Evolutionary conservation across 139 green algal genomes (phyloP), one percentile per base, ranked within the genome.

Genomic region (Penium margaritaceum): DNA sequence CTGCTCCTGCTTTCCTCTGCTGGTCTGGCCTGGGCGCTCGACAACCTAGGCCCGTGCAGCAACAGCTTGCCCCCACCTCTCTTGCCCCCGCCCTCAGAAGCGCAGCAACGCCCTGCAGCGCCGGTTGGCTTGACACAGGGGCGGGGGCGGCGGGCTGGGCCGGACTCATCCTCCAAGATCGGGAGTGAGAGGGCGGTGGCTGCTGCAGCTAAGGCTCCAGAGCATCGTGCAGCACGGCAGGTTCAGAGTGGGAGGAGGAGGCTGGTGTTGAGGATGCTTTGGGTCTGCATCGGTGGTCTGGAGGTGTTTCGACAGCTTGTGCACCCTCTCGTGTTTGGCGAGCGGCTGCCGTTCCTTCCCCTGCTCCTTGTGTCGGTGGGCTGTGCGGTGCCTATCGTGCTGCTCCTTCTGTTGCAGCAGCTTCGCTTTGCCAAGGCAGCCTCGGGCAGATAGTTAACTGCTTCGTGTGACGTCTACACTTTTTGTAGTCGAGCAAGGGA

Each of bases 311-410:
- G 72, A 66, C 64, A 30, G 17, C 27, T 84, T 5, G 32, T 85
- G 24, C 88, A 94, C 63, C 67, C 39, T 1, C 0, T 70, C 0
- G 19, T 92, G 32, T 61, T 88, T 46, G 39, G 66, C 0, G 64
- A 27, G 0, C 73, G 72, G 14, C 74, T 96, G 44, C 87, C 87
- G 1, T 97, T 97, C 70, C 63, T 93, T 43, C 92, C 91, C 3
- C 84, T 97, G 51, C 86, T 96, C 81, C 68, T 93, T 15, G 24
- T 41, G 17, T 79, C 72, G 1, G 34, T 76, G 15, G 77, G 77
- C 62, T 78, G 71, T 57, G 38, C 71, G 30, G 15, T 77, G 32
- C 64, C 64, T 7, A 78, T 78, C 7, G n/a, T n/a, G n/a, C n/a
- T n/a, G n/a, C n/a, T n/a, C n/a, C n/a, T n/a, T n/a, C n/a, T n/a